These are phyloP conservation scores for Helicostylum pulchrum DNA, from an alignment of 192 early-diverging fungal genomes.

Conservation along the genomic window DNA sequence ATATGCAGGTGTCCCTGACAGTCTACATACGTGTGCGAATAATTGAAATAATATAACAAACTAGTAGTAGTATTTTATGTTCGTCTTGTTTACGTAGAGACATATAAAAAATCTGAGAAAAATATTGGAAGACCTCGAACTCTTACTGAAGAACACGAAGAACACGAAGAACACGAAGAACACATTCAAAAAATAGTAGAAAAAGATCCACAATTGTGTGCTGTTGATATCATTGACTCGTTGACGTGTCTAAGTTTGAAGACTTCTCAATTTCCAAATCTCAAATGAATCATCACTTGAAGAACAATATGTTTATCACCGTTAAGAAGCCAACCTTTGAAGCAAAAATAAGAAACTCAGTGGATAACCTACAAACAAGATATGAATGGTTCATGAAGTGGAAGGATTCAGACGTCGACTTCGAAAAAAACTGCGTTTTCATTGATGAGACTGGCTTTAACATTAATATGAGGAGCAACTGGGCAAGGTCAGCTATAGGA, in stretches of 20 bases:
- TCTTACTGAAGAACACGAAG: background rate
- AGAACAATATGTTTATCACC: constrained; percentile 7
- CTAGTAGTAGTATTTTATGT: constrained; percentile 10
- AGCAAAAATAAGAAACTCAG: constrained; percentile 3
- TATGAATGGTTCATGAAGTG: constrained; percentile 11
- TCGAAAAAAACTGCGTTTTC: background rate
- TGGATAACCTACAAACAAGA: background rate
- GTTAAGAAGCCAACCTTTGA: constrained; percentile 3
- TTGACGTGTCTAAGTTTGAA: background rate
- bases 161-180: background rate
- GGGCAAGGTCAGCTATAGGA: constrained; percentile 4
- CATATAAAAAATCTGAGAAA: constrained; percentile 6
- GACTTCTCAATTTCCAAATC: background rate
- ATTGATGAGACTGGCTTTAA: background rate
- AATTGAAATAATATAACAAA: constrained; percentile 8
- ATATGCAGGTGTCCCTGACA: constrained; percentile 8
- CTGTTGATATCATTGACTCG: no score
- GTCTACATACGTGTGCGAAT: constrained; percentile 5
- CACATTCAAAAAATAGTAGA: constrained; percentile 7
- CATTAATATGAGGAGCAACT: background rate
- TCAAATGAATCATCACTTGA: constrained; percentile 9
- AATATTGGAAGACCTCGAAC: constrained; percentile 1
- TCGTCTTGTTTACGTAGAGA: constrained; percentile 5
- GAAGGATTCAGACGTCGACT: background rate
- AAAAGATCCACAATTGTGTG: background rate